Conservation (phyloP, 2,329 filamentous ascomycete genomes). For the Huntiella bhutanensis region DNA sequence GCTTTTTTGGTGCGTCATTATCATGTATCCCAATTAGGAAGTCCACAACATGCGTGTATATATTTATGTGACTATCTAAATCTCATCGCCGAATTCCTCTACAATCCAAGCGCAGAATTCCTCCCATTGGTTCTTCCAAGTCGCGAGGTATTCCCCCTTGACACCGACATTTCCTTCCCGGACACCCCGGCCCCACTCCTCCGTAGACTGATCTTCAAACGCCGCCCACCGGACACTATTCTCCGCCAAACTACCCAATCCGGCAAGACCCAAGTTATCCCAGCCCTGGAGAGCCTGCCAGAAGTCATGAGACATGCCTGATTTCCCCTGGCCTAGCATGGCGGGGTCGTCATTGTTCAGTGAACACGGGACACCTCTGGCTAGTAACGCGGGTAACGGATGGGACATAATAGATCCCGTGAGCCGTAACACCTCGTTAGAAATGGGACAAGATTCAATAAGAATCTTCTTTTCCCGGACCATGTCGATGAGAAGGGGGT, state of each 20-base stretch:
- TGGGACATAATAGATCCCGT: constrained; percentile 60
- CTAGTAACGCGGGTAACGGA: constrained; percentile 64
- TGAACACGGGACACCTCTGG: constrained; percentile 65
- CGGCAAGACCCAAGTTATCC: constrained; percentile 77
- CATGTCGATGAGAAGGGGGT: constrained; percentile 74
- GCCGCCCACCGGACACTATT: constrained; percentile 83
- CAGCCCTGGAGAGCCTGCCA: constrained; percentile 86
- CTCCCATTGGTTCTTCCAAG: constrained; percentile 75
- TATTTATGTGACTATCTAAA: too few species aligned
- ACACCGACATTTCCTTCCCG: constrained; percentile 53
- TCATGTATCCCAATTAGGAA: too few species aligned
- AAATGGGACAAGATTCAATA: constrained; percentile 78
- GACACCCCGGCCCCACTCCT: constrained; percentile 55
- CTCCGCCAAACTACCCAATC: constrained; percentile 71
- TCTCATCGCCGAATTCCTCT: constrained; percentile 41
- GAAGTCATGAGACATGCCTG: constrained; percentile 79
- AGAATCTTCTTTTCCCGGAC: constrained; percentile 77
- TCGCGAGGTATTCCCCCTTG: constrained; percentile 52
- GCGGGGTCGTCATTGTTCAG: constrained; percentile 85
- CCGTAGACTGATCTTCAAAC: constrained; percentile 58
- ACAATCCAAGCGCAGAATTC: constrained; percentile 82
- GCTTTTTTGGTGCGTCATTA: too few species aligned
- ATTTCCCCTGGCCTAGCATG: constrained; percentile 65
- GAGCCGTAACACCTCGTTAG: constrained; percentile 69
- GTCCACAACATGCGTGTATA: too few species aligned